Base-by-base conservation (phyloP, 176 grass and related monocot genomes). In the Poa pratensis region DNA sequence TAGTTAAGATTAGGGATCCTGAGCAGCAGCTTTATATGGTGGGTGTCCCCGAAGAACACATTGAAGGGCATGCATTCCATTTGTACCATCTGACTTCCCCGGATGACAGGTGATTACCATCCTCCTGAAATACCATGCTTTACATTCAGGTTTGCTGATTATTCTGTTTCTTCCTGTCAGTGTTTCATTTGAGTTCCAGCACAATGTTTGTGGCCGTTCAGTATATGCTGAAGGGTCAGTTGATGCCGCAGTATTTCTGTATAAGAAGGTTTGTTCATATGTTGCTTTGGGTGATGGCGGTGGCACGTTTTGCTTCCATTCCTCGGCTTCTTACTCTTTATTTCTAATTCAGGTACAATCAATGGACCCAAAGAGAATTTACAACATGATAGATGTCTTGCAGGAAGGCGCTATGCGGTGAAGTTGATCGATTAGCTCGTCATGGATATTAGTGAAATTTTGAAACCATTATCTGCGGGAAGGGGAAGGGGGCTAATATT, bases 161-260 rank as follows among this genome's bases (percentile, higher is more conserved):
- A 17, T 65, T 39, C 18, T 70, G 30, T 89, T n/a, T 84, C 67
- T 20, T 42, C n/a, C 37, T 86, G 28, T 20, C 84, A 98, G 91
- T 60, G 96, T 95, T 90, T 95, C 96, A 60, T 90, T 98, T 71
- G 93, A 95, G 89, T 94, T 94, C 93, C 93, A 98, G 64, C 96
- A 98, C 86, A 98, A 98, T 78, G 90, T 98, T 77, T 94, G 96
- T 73, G 91, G 91, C 3, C 93, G 81, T 77, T 95, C 91, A 78
- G 89, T 94, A 58, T 98, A 98, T 71, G 90, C 86, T 5, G 96
- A 98, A 87, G 93, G 93, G 27, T 89, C 91, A 37, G 76, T 95
- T 82, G 88, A 95, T 86, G 96, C 93, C 3, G 93, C 93, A 43
- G 79, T 84, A 17, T 95, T 95, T 92, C 81, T 98, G 60, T 77